Conservation (phyloP, 1,284 basidiomycete genomes). For the Ganoderma sp. region DNA sequence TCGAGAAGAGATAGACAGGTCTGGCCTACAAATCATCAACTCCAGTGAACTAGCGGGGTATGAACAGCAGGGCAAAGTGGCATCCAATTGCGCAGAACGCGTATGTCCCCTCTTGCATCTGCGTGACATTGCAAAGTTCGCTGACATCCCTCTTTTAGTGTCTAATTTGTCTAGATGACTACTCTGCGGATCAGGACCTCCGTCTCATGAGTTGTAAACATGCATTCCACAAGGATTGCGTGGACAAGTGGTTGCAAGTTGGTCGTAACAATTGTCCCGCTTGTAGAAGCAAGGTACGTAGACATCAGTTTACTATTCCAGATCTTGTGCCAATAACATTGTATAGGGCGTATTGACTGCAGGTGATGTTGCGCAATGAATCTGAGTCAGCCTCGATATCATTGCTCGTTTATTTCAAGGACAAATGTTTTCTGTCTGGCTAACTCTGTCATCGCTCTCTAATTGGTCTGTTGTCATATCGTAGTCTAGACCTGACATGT, state of each 20-base stretch:
- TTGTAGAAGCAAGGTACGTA: conserved; percentile 72
- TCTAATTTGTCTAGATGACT: conserved; percentile 86
- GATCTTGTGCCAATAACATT: not conserved
- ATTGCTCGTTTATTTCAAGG: conserved; percentile 12
- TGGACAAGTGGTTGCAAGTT: conserved; percentile 86
- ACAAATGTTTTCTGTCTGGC: conserved; percentile 13
- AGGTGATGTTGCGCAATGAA: conserved; percentile 21
- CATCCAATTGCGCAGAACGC: conserved; percentile 78
- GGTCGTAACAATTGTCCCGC: conserved; percentile 91
- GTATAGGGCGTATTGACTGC: conserved; percentile 36
- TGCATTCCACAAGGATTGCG: conserved; percentile 84
- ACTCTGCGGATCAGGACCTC: conserved; percentile 74
- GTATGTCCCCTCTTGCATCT: conserved; percentile 49
- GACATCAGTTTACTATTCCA: not conserved
- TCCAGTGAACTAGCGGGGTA: conserved; percentile 57
- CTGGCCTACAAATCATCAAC: conserved; percentile 76
- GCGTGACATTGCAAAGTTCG: conserved; percentile 13
- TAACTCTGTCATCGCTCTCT: conserved; percentile 15
- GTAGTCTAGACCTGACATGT: conserved; percentile 30
- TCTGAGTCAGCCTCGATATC: not conserved
- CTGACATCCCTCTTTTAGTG: conserved; percentile 50
- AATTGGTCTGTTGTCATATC: conserved; percentile 29
- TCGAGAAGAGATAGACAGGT: conserved; percentile 81
- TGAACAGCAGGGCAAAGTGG: conserved; percentile 64
- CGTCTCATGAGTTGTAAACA: conserved; percentile 84